These are phyloP conservation scores for Ehretia macrophylla DNA, from an alignment of 257 asterid genomes.

Conservation along the genomic window DNA sequence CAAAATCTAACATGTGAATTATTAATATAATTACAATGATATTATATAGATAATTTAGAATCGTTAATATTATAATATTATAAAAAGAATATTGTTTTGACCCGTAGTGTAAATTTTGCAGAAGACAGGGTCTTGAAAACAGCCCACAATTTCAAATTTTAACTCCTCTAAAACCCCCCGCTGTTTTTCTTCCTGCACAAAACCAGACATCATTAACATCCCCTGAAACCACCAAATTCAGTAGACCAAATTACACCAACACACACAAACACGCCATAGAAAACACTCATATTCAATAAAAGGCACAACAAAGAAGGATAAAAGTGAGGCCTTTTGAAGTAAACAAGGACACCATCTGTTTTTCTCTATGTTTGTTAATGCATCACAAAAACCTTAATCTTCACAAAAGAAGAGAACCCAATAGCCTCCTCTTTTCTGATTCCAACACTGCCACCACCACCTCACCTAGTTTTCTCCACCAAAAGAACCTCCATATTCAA, in stretches of 20 bases:
- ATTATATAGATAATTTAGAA: too few species aligned
- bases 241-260: neutral
- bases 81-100: too few species aligned
- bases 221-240: constrained; percentile 6
- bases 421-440: constrained; percentile 16
- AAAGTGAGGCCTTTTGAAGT: neutral
- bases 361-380: constrained; percentile 14
- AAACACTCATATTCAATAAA: neutral
- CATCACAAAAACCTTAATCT: constrained; percentile 24
- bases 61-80: too few species aligned
- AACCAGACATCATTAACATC: constrained; percentile 18
- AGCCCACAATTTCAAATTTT: constrained; percentile 5
- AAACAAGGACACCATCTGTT: neutral
- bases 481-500: too few species aligned
- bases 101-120: constrained; percentile 5
- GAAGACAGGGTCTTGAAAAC: constrained; percentile 4
- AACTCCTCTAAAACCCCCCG: constrained; percentile 20
- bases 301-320: neutral
- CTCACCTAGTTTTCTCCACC: too few species aligned
- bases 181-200: constrained; percentile 19
- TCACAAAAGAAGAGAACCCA: constrained; percentile 24
- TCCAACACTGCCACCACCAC: constrained; percentile 22
- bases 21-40: too few species aligned
- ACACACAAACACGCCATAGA: neutral
- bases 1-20: too few species aligned